Percentiles rank a stretch among this genome's conserved stretches.
Conservation (phyloP, 2,329 filamentous ascomycete species). For the Sporothrix inflata region DNA sequence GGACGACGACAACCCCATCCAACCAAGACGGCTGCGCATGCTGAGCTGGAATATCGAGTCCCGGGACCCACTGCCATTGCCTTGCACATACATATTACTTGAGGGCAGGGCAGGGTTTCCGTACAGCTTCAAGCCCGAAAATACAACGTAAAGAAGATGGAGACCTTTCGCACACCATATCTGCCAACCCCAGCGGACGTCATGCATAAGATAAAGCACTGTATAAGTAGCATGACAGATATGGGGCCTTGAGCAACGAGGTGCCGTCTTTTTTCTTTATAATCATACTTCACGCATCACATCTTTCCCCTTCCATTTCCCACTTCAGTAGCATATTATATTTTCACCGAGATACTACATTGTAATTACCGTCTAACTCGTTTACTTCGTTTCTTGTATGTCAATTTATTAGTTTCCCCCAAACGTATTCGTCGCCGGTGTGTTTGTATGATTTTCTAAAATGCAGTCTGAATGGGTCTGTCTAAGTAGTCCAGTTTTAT, state of each 20-base stretch:
- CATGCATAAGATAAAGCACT: conserved; percentile 29
- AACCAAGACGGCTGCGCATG: conserved; percentile 76
- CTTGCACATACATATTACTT: not conserved
- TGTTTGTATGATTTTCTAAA: not conserved
- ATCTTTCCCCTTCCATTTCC: not conserved
- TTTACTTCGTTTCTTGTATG: conserved; percentile 17
- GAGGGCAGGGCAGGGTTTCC: not conserved
- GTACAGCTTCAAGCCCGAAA: not conserved
- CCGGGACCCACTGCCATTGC: not conserved
- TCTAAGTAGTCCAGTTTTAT: not conserved
- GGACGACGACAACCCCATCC: conserved; percentile 72
- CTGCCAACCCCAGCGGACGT: not conserved
- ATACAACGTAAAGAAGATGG: not conserved
- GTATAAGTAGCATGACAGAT: conserved; percentile 28
- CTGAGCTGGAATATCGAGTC: conserved; percentile 43
- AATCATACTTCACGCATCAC: not conserved
- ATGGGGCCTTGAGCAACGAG: not conserved
- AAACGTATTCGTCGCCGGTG: not conserved
- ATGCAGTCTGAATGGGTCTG: not conserved
- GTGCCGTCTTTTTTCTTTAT: not conserved
- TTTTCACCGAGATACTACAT: conserved; percentile 13
- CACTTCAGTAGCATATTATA: conserved; percentile 8
- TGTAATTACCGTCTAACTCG: conserved; percentile 17
- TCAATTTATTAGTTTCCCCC: not conserved
- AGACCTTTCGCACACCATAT: not conserved